These are phyloP conservation scores for Podospora didyma DNA, from an alignment of 495 filamentous ascomycete genomes.

Conservation along the genomic window DNA sequence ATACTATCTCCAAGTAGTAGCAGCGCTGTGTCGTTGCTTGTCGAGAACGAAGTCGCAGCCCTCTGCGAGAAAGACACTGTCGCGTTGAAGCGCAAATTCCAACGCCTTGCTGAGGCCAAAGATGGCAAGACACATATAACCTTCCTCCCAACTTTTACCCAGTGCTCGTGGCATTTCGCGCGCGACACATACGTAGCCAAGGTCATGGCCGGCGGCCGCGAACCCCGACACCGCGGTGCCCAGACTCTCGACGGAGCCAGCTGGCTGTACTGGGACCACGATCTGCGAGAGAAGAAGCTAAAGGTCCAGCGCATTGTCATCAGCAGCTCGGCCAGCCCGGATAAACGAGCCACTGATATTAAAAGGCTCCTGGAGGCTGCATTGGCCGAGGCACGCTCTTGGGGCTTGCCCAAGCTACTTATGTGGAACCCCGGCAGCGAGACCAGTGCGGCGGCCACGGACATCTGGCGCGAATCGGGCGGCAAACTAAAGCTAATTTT, in stretches of 20 bases:
- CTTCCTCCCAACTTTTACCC: conserved; percentile 64
- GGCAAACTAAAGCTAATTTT: conserved; percentile 29
- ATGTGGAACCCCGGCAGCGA: conserved; percentile 44
- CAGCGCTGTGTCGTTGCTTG: conserved; percentile 24
- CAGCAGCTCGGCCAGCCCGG: conserved; percentile 39
- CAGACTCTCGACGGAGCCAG: conserved; percentile 55
- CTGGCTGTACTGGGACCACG: conserved; percentile 55
- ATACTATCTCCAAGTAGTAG: conserved; percentile 7
- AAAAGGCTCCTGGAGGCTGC: conserved; percentile 39
- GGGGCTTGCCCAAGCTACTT: conserved; percentile 34
- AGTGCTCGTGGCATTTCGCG: conserved; percentile 76
- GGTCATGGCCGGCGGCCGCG: conserved; percentile 42
- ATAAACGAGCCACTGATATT: conserved; percentile 41
- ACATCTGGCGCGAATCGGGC: conserved; percentile 35
- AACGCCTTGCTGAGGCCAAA: conserved; percentile 15
- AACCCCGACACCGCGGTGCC: conserved; percentile 50
- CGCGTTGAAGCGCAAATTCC: conserved; percentile 24
- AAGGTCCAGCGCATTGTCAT: conserved; percentile 73
- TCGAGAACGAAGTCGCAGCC: conserved; percentile 41
- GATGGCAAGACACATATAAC: conserved; percentile 51
- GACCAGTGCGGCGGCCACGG: conserved; percentile 21
- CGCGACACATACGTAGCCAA: conserved; percentile 71
- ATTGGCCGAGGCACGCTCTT: conserved; percentile 34
- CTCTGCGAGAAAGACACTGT: conserved; percentile 56
- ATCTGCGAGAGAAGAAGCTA: conserved; percentile 56